These are phyloP conservation scores for Ambrosia hybrid DNA, from an alignment of 140 eudicot genomes.

Conservation along the genomic window DNA sequence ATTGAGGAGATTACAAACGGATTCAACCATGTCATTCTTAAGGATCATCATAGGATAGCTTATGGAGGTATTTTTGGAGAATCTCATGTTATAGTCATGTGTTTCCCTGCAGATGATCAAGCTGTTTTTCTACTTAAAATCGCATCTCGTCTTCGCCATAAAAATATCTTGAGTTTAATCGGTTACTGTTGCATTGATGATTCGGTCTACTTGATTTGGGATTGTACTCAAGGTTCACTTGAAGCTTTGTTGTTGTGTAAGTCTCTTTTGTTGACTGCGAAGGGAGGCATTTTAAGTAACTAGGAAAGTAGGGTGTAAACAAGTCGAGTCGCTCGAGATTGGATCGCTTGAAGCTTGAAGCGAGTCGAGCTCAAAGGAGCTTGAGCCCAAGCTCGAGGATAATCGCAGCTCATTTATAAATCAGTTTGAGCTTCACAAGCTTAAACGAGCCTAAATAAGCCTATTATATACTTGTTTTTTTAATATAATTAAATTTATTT, in stretches of 20 bases:
- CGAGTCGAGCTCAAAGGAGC: neutral
- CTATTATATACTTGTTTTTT: too few species aligned
- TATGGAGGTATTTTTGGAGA: slow-evolving; percentile 36
- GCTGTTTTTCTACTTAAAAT: slow-evolving; percentile 35
- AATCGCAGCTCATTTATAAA: too few species aligned
- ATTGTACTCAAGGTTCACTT: slow-evolving; percentile 38
- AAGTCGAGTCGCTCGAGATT: neutral
- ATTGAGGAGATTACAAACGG: slow-evolving; percentile 45
- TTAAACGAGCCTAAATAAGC: too few species aligned
- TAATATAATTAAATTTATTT: too few species aligned
- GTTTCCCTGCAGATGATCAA: slow-evolving; percentile 36
- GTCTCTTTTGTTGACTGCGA: neutral
- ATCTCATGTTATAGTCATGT: slow-evolving; percentile 29
- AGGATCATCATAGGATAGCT: slow-evolving; percentile 18
- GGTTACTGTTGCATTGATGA: slow-evolving; percentile 41
- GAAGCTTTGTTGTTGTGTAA: slow-evolving; percentile 45
- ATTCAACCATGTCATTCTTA: slow-evolving; percentile 21
- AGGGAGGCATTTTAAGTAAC: too few species aligned
- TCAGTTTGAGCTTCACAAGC: too few species aligned
- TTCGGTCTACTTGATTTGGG: slow-evolving; percentile 39
- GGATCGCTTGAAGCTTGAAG: neutral
- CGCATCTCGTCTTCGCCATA: slow-evolving; percentile 44
- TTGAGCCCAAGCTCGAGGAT: neutral
- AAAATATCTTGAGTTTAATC: slow-evolving; percentile 37
- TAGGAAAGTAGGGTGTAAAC: neutral